A percentile compares a stretch with the other conserved stretches of the same genome.
These are phyloP conservation scores for Starmerella kuoi DNA, from an alignment of 805 yeast genomes.

Conservation along the genomic window DNA sequence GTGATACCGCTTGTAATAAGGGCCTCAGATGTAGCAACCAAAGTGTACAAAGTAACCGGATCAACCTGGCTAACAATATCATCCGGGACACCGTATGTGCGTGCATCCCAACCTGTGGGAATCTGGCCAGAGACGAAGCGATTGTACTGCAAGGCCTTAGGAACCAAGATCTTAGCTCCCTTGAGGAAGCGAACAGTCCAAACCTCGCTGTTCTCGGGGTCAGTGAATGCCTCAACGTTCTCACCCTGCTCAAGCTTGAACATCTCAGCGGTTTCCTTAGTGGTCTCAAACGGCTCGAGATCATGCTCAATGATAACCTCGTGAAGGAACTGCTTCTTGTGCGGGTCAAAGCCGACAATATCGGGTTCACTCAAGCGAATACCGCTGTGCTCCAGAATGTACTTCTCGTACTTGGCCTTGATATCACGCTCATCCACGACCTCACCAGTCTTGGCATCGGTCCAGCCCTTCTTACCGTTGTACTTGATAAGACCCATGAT, in stretches of 20 bases:
- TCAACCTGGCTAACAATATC: constrained; percentile 91
- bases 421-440: constrained; percentile 93
- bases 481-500: constrained; percentile 96
- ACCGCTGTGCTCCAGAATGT: constrained; percentile 88
- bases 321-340: constrained; percentile 83
- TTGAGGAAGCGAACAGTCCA: constrained; percentile 78
- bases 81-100: constrained; percentile 85
- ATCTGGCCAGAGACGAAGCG: constrained; percentile 74
- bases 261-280: constrained; percentile 89
- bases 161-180: constrained; percentile 85
- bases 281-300: constrained; percentile 87
- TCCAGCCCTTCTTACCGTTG: constrained; percentile 98
- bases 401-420: constrained; percentile 80
- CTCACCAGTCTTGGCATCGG: constrained; percentile 80
- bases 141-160: constrained; percentile 64
- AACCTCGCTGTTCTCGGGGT: constrained; percentile 72
- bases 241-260: constrained; percentile 91
- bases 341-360: constrained; percentile 91
- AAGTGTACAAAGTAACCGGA: constrained; percentile 81
- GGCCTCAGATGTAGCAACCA: constrained; percentile 93
- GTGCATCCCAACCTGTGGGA: constrained; percentile 98
- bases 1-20: constrained; percentile 88
- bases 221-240: constrained; percentile 79
- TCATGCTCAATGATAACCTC: constrained; percentile 96
- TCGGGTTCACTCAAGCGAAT: constrained; percentile 95